Conservation (phyloP, 495 filamentous ascomycete species). For the Cercophora scortea region DNA sequence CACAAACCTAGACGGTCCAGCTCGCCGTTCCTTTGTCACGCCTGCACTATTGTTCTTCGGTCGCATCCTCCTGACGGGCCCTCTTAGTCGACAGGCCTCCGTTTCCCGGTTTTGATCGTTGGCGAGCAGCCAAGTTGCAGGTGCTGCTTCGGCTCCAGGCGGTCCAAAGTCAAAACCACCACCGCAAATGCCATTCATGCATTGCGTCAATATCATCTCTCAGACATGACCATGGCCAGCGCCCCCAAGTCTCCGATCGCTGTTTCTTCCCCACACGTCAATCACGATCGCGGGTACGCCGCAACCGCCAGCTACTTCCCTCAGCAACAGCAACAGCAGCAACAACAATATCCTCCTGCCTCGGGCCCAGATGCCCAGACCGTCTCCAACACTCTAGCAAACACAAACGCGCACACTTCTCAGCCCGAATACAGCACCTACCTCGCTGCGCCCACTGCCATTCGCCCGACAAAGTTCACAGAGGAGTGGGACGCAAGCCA, state of each 20-base stretch:
- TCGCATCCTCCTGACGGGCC: too few relatives aligned
- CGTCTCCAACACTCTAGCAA: slow-evolving; percentile 33
- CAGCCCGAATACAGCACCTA: slow-evolving; percentile 22
- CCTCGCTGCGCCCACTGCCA: slow-evolving; percentile 12
- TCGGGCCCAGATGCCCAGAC: slow-evolving; percentile 28
- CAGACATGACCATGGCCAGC: slow-evolving; percentile 12
- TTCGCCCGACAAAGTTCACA: slow-evolving; percentile 44
- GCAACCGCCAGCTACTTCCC: slow-evolving; percentile 8
- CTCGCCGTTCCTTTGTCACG: too few relatives aligned
- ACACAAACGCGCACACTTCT: slow-evolving; percentile 20
- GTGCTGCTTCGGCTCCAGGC: too few relatives aligned
- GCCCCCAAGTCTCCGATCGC: slow-evolving; percentile 8
- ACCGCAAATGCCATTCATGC: slow-evolving; percentile 1
- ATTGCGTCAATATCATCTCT: background rate
- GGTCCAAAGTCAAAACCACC: too few relatives aligned
- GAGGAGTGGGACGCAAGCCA: slow-evolving; percentile 68
- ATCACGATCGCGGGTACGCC: slow-evolving; percentile 9
- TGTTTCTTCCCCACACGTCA: slow-evolving; percentile 9
- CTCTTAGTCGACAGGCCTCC: too few relatives aligned
- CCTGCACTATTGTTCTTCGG: too few relatives aligned
- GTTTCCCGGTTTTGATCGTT: too few relatives aligned
- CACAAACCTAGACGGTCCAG: too few relatives aligned
- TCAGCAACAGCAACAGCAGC: slow-evolving; percentile 10
- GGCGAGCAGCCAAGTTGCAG: too few relatives aligned
- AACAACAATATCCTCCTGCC: slow-evolving; percentile 10